A percentile compares a stretch with the other conserved stretches of the same genome.
These are phyloP conservation scores for Leccinum subtestaceum DNA, from an alignment of 768 basidiomycete genomes.

Conservation along the genomic window DNA sequence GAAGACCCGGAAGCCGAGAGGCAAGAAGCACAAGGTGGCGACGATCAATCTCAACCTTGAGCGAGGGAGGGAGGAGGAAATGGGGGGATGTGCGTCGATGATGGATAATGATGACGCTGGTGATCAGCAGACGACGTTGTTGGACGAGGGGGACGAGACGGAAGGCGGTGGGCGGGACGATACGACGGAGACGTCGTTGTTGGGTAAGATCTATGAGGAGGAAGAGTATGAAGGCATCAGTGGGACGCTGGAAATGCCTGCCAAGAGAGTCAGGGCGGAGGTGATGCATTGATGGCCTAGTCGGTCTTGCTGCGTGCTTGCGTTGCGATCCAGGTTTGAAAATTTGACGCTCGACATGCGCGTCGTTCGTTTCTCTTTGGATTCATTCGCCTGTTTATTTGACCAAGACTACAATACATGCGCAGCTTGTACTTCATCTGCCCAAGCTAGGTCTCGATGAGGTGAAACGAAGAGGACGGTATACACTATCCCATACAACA, in stretches of 20 bases:
- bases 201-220: conserved; percentile 23
- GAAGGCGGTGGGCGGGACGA: conserved; percentile 20
- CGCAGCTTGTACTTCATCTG: neutral
- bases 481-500: no score
- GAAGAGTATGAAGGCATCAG: conserved; percentile 31
- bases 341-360: neutral
- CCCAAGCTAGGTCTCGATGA: neutral
- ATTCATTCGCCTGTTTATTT: neutral
- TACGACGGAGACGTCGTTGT: conserved; percentile 12
- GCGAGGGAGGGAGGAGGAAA: conserved; percentile 17
- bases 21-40: conserved; percentile 32
- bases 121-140: conserved; percentile 9
- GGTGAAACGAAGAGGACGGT: conserved; percentile 6
- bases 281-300: conserved; percentile 9
- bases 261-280: conserved; percentile 25
- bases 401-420: neutral
- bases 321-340: neutral
- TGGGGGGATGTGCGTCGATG: conserved; percentile 3
- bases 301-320: neutral
- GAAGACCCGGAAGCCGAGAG: conserved; percentile 37
- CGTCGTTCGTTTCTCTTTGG: neutral
- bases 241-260: conserved; percentile 21
- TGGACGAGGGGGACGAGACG: conserved; percentile 44
- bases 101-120: neutral
- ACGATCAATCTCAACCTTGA: conserved; percentile 10